These are phyloP conservation scores for Dioscorea dumetorum DNA, from an alignment of 106 monocot genomes.

Conservation along the genomic window DNA sequence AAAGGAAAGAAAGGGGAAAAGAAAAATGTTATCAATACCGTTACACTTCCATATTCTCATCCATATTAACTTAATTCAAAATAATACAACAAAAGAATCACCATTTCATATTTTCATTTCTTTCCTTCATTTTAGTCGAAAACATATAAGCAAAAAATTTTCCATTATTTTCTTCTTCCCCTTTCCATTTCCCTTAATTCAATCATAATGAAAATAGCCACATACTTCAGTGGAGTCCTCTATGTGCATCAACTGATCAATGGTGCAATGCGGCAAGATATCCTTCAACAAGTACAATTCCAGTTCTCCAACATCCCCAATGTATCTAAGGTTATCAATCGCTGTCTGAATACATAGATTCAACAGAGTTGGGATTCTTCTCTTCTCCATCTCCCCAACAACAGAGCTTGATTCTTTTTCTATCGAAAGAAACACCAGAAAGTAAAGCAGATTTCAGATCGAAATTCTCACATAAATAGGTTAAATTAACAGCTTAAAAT, in stretches of 20 bases:
- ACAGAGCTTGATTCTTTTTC: background rate
- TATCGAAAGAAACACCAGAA: no score
- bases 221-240: conserved; percentile 61
- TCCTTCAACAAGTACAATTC: conserved; percentile 47
- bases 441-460: no score
- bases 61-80: background rate
- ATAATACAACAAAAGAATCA: background rate
- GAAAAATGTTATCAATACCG: background rate
- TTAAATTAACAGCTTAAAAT: no score
- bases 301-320: conserved; percentile 60
- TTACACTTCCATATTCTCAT: background rate
- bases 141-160: no score
- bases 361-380: conserved; percentile 43
- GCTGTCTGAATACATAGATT: conserved; percentile 60
- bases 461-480: no score
- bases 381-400: background rate
- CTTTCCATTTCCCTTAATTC: no score
- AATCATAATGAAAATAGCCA: background rate
- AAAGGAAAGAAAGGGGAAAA: background rate
- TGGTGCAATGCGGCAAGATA: conserved; percentile 71
- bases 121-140: no score
- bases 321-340: conserved; percentile 66
- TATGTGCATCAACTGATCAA: conserved; percentile 63
- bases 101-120: background rate
- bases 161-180: no score